These are phyloP conservation scores for Barbarea vulgaris DNA, from an alignment of 345 rosid genomes.

Conservation along the genomic window DNA sequence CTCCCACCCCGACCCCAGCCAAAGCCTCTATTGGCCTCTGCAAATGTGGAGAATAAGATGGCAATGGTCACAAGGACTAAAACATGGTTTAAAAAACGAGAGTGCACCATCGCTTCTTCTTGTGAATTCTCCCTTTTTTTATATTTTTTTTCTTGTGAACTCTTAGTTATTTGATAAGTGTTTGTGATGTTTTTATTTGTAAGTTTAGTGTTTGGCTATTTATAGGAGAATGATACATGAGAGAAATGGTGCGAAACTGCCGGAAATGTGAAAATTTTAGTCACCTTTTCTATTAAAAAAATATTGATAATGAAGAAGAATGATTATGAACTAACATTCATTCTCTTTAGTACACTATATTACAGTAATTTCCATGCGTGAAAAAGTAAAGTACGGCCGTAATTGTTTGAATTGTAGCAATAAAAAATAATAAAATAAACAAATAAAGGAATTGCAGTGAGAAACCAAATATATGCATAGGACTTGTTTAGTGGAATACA, in stretches of 20 bases:
- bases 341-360: neutral
- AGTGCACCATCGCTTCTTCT: slow-evolving; percentile 12
- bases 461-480: slow-evolving; percentile 27
- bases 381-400: slow-evolving; percentile 19
- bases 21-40: slow-evolving; percentile 36
- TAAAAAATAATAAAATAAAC: neutral
- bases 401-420: slow-evolving; percentile 22
- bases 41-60: slow-evolving; percentile 17
- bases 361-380: neutral
- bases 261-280: slow-evolving; percentile 18
- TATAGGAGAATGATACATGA: slow-evolving; percentile 15
- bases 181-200: slow-evolving; percentile 17
- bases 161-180: slow-evolving; percentile 13
- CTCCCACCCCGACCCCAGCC: slow-evolving; percentile 39
- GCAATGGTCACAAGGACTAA: slow-evolving; percentile 24
- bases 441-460: slow-evolving; percentile 1
- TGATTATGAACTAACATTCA: neutral
- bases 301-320: neutral
- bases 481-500: slow-evolving; percentile 32
- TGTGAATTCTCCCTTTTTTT: neutral
- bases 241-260: slow-evolving; percentile 8
- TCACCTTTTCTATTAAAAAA: neutral
- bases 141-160: neutral
- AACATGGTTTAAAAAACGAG: slow-evolving; percentile 19
- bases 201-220: slow-evolving; percentile 5